Base-by-base conservation (phyloP, 805 yeast genomes). In the Candida argentea region DNA sequence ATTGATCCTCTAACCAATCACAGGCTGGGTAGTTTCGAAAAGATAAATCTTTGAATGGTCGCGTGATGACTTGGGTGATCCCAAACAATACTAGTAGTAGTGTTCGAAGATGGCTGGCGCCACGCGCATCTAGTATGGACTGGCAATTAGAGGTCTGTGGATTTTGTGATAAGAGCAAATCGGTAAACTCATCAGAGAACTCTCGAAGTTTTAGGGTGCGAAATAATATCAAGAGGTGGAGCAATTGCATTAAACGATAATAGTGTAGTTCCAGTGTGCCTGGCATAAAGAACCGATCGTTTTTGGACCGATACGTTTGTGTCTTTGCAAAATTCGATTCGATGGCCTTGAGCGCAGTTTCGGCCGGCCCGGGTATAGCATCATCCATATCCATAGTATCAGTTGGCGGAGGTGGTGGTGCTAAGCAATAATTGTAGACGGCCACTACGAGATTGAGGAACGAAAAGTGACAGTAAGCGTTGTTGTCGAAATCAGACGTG, bases 31-130 rank as follows among this genome's bases (percentile, higher is more conserved):
- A 16, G 18, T 48, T 48, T n/a, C 49, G 26, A 21, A 51, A 41
- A 3, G 47, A 27, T 20, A 57, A 37, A 10, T 41, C 42, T 22
- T 43, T 48, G 39, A 53, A 54, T 7, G 63, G 59, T 30, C 46
- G 41, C 8, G 48, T 27, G 5, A 53, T 46, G 2, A 55, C 36
- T 14, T 43, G 33, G 3, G 48, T 45, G 6, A 52, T 33, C 2
- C 43, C 46, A 23, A 47, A 43, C 46, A 53, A 38, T 4, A 39
- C 24, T 11, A 53, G 30, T 5, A 54, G 29, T 25, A 43, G 44
- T 3, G 50, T 32, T 29, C 37, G 37, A 20, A 47, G 25, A 3
- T 30, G 16, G 6, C 30, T 19, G 15, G 14, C n/a, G 2, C 27
- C 32, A n/a, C n/a, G n/a, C n/a, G n/a, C n/a, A n/a, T n/a, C n/a